Evolutionary conservation across 345 rosid genomes (phyloP), one percentile per base, ranked within the genome.

Genomic region (Pistacia atlantica): DNA sequence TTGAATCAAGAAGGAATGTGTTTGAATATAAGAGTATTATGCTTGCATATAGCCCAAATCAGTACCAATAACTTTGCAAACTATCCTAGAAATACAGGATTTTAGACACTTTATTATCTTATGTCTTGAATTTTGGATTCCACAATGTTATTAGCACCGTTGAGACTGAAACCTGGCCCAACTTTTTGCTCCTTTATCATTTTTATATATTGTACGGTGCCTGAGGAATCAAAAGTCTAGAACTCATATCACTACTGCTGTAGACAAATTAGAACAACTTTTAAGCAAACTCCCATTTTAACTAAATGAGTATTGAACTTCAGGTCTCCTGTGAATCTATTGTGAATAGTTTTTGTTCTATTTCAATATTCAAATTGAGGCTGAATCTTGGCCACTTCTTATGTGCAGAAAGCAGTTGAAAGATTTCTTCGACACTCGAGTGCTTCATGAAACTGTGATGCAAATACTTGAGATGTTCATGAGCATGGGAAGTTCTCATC

Each of bases 361-460:
- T 56, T 71, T 42, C 20, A 64, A 55, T 55, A 20, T 75, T 42
- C 33, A 60, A 25, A 60, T 45, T 49, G 14, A 70, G 5, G 48
- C 49, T 51, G 25, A 51, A 42, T 42, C 33, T 71, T 67, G 67
- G 67, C 59, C 46, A 46, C 60, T 65, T 72, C 51, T 42, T 78
- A 51, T 69, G 20, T 84, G 86, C 95, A 96, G 99, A 76, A 93
- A 88, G 86, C 93, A 91, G 80, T 84, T 96, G 73, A 87, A 84
- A 52, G 99, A 92, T 79, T 61, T 83, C 65, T 86, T 94, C 81
- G 79, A 86, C 83, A 71, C 85, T 63, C 65, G 56, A 11, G 72
- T 63, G 13, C 83, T 96, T 61, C 90, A 83, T 70, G 91, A 89
- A 81, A 91, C 90, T 31, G 61, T 92, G 72, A 77, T 85, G 78